Base-by-base conservation (phyloP, 106 monocot genomes). In the Posidonia australis region DNA sequence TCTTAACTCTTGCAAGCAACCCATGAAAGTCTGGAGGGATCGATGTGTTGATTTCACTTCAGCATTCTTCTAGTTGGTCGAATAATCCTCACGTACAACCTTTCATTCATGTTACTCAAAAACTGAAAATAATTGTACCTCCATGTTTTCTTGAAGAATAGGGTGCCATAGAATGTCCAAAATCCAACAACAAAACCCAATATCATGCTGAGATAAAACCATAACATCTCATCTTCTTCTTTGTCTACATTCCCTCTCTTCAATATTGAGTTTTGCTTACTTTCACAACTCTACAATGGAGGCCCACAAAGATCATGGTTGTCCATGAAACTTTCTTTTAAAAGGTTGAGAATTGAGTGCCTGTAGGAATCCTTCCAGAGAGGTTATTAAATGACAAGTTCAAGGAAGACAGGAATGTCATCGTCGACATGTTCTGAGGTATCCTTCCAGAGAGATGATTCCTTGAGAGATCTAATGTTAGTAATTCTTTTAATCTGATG, bases 381-480 rank as follows among this genome's bases (percentile, higher is more conserved):
- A 80, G 29, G 44, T 70, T 70, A 30, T 75, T 75, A 9, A 66
- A 46, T 9, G 70, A 80, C 17, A 79, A 31, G 65, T 79, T 75
- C n/a, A 74, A 47, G 57, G 55, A 0, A 46, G 26, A 45, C 41
- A 79, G 62, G 9, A 9, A 49, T 12, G 42, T 27, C 43, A 79
- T 42, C 27, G 25, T 0, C 1, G 66, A 70, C 10, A 79, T 58
- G 60, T 47, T 49, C 10, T 26, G 14, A 19, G 80, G 75, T 43
- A 80, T 76, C 11, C 14, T 36, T 29, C 79, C 79, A 2, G 58
- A 49, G 5, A 79, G 20, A 7, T 66, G 17, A 46, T 79, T 79
- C 0, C 27, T 44, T 18, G 72, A 80, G 2, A 80, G 53, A 36
- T 76, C 76, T 11, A 76, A 65, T 21, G 57, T 67, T 43, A 76